Evolutionary conservation across 345 rosid species (phyloP), one percentile per base, ranked within the genome.

Genomic region (Linum trigynum): DNA sequence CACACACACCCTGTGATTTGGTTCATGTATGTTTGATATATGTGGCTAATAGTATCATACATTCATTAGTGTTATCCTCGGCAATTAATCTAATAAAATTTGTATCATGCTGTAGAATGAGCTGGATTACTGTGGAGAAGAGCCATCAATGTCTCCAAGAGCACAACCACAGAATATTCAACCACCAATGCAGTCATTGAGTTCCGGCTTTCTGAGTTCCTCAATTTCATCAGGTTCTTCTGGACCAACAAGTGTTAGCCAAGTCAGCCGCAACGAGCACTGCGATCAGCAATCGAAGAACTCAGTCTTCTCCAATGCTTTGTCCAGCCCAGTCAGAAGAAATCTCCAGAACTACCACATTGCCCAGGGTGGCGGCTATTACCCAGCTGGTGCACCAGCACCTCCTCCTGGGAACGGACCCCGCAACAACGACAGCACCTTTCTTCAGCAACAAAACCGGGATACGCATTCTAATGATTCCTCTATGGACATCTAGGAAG

Each of bases 401-500:
- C 80, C 71, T 64, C 61, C 62, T n/a, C 67, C 79, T 1, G 78
- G 80, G 43, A 75, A 76, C 69, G 80, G 69, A 60, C 70, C 72
- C 59, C 65, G 95, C 76, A 16, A 66, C 69, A 75, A 69, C 60
- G 85, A 82, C 15, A 57, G 77, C 41, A 80, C 51, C 78, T 73
- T 68, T 69, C 65, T 61, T 63, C 81, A 80, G 77, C 80, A 79
- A 63, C 89, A 82, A 63, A 83, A 74, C 71, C 76, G 89, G 79
- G 91, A 90, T 59, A 69, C 84, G 2, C 78, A 85, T 67, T 86
- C 92, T 63, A 83, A 80, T 69, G 96, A 91, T 82, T 83, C 91
- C 66, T 83, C 96, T 39, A 88, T 88, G 97, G 96, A 88, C 73
- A 88, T 91, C 87, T 83, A 84, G 64, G 41, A 45, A 90, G 87